Evolutionary conservation across 495 filamentous ascomycete genomes (phyloP).

Genomic region (Aspergillus ostianus): DNA sequence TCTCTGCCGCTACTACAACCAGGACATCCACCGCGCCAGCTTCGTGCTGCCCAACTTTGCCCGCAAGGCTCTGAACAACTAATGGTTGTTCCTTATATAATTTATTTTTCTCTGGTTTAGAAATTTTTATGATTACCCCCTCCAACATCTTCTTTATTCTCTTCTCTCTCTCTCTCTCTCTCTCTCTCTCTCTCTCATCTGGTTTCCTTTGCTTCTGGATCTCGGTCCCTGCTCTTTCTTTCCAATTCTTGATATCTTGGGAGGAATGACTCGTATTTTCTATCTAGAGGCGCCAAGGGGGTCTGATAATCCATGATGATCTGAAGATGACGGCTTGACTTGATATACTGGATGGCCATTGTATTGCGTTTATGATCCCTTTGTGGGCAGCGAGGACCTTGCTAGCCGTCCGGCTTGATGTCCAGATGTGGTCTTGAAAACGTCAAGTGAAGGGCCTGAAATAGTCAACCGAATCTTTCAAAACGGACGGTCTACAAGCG

Average conservation of each 20-base stretch:
- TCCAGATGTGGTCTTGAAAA: neutral
- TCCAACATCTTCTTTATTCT: neutral
- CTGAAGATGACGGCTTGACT: slow-evolving; percentile 19
- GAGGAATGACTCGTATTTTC: neutral
- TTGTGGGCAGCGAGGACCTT: neutral
- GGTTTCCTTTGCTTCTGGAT: neutral
- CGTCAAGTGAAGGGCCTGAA: neutral
- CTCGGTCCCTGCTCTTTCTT: neutral
- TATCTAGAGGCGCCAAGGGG: slow-evolving; percentile 12
- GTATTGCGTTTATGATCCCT: slow-evolving; percentile 3
- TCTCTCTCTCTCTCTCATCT: neutral
- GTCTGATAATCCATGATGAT: slow-evolving; percentile 22
- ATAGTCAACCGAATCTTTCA: neutral
- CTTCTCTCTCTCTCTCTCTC: neutral
- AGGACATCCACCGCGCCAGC: slow-evolving; percentile 88
- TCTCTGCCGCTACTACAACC: slow-evolving; percentile 93
- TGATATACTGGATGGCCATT: slow-evolving; percentile 8
- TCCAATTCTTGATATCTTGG: neutral
- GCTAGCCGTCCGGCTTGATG: neutral
- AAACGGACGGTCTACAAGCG: no score
- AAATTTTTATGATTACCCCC: neutral
- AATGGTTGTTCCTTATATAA: slow-evolving; percentile 17
- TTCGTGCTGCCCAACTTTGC: slow-evolving; percentile 95
- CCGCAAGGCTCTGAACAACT: slow-evolving; percentile 61
- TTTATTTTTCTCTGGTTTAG: neutral